Conservation (phyloP, 257 asterid genomes). For the Nicotiana sylvestris region DNA sequence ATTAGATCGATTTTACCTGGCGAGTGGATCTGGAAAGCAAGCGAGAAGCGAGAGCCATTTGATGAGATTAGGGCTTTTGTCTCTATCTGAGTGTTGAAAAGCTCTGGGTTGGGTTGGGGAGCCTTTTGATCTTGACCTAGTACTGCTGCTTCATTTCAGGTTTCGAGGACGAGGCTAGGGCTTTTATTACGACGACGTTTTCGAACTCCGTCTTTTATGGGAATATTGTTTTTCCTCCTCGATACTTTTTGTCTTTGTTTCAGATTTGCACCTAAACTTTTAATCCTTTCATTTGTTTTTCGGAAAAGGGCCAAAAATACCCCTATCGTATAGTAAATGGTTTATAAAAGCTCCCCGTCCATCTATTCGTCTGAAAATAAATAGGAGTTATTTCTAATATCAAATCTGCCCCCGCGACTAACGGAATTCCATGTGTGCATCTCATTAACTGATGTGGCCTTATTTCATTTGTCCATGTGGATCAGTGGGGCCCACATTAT, state of each 20-base stretch:
- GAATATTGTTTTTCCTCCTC: not conserved
- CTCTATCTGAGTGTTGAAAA: not conserved
- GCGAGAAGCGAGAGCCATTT: slow-evolving; percentile 67
- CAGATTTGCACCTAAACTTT: not conserved
- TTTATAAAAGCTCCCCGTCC: no score
- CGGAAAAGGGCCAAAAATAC: no score
- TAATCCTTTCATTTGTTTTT: not conserved
- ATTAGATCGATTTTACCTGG: slow-evolving; percentile 39
- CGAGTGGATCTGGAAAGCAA: slow-evolving; percentile 65
- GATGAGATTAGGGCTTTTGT: not conserved
- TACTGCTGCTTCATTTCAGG: not conserved
- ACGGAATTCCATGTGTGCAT: no score
- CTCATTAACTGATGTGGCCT: no score
- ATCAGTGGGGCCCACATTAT: no score
- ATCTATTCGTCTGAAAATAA: no score
- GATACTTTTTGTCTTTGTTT: not conserved
- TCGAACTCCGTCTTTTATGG: not conserved
- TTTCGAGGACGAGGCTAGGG: not conserved
- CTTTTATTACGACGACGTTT: not conserved
- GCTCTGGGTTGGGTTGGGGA: not conserved
- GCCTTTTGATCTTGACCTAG: slow-evolving; percentile 5
- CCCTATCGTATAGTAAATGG: no score
- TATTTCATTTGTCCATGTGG: no score
- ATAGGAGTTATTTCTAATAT: no score
- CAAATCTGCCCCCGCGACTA: no score